Base-by-base conservation (phyloP, 192 early-diverging fungal genomes). In the Spinellus fusiger region DNA sequence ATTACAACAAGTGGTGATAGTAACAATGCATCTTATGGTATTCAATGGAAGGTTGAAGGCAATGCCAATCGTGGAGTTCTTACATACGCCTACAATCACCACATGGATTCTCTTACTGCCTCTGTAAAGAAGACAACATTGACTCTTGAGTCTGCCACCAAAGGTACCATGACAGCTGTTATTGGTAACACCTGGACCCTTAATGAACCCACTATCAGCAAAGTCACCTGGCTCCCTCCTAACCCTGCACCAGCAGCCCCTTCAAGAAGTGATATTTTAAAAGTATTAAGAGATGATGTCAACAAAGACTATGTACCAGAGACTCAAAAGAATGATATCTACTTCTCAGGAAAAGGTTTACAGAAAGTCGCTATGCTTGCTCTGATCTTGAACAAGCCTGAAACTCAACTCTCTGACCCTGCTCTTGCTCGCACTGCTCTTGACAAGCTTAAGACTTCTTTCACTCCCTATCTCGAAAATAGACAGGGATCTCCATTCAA, bases 271-370 rank as follows among this genome's bases (percentile, higher is more conserved):
- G 66, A 67, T 10, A 73, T 73, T 32, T 46, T 73, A 22, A 9
- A 53, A 7, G 18, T 12, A 40, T 27, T 73, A 16, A 57, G 37
- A 27, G 23, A 56, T 2, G 71, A 73, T 31, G 54, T 64, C 9
- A 18, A 46, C 35, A 26, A 51, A 20, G 40, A 73, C 22, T 64
- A 68, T 61, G 49, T 54, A 3, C 3, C 31, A 6, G 48, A 73
- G 25, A 73, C 71, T 15, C 22, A 63, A 12, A 56, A 66, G n/a
- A 48, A 18, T 10, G 66, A 68, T 34, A 73, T 68, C 23, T 73
- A 73, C 44, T 73, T 73, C 28, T 73, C 71, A 18, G 71, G 71
- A 56, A 73, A 73, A 34, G 71, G 54, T 4, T 33, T 73, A 13
- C 71, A 73, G 40, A 73, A 73, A 27, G 64, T 58, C 52, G 71